phyloP scores from a whole-genome alignment of 2,329 filamentous ascomycete genomes.

The Penicillium sp. region DNA sequence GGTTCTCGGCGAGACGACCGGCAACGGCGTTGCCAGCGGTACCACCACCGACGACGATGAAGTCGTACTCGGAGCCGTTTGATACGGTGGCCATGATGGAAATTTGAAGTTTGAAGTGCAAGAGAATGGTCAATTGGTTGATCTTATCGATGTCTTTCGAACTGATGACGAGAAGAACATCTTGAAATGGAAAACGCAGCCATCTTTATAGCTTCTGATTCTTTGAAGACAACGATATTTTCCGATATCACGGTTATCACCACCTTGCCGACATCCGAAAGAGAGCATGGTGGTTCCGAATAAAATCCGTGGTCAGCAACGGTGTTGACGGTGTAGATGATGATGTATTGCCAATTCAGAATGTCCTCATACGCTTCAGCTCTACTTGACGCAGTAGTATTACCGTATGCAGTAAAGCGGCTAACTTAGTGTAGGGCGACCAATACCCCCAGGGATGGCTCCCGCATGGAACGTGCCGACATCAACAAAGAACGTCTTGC shows the following conservation, averaged over 20 bases:
- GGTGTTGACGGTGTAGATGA: background rate
- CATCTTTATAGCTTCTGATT: background rate
- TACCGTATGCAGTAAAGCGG: background rate
- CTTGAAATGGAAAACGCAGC: background rate
- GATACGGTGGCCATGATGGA: background rate
- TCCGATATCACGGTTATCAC: background rate
- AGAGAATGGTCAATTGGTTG: background rate
- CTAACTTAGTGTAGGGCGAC: background rate
- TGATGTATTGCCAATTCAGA: background rate
- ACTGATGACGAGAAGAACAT: background rate
- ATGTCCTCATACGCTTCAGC: background rate
- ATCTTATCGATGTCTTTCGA: background rate
- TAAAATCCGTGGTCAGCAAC: background rate
- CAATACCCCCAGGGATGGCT: background rate
- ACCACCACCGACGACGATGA: slow-evolving; percentile 36
- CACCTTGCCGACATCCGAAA: background rate
- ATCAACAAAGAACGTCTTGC: background rate
- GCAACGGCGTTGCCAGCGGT: slow-evolving; percentile 48
- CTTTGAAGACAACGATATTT: background rate
- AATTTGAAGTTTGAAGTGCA: background rate
- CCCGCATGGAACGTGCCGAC: background rate
- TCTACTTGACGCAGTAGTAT: background rate
- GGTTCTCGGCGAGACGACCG: slow-evolving; percentile 55
- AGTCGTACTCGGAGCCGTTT: slow-evolving; percentile 21
- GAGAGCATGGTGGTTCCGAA: background rate